Percentiles rank a stretch among this genome's conserved stretches.
phyloP scores from a whole-genome alignment of 2,329 filamentous ascomycete genomes.

The Penicillium sp. region DNA sequence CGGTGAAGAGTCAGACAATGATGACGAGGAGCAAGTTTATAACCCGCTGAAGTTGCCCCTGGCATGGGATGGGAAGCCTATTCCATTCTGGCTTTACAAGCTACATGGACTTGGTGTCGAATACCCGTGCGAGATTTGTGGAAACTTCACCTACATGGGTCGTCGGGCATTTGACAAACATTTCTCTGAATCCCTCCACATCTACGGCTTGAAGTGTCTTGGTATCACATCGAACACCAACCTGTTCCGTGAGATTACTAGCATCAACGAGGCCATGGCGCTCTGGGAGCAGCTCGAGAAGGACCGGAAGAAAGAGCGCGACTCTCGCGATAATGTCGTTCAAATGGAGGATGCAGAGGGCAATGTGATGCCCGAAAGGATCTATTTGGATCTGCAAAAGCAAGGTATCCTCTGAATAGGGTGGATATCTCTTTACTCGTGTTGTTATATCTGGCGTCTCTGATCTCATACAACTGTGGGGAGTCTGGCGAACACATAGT shows the following conservation, averaged over 20 bases:
- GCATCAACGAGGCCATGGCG: conserved; percentile 81
- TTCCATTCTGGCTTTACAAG: conserved; percentile 98
- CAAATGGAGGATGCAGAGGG: conserved; percentile 98
- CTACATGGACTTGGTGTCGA: conserved; percentile 93
- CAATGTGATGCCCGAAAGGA: conserved; percentile 99
- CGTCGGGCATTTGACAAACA: conserved; percentile 96
- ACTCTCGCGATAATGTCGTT: conserved; percentile 78
- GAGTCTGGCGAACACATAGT: conserved; percentile 30
- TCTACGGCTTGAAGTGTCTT: conserved; percentile 89
- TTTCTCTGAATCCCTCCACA: conserved; percentile 90
- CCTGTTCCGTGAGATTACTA: conserved; percentile 89
- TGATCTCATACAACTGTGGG: conserved; percentile 25
- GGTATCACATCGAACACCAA: conserved; percentile 83
- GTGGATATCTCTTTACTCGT: not conserved
- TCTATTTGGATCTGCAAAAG: conserved; percentile 92
- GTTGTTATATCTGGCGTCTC: conserved; percentile 5
- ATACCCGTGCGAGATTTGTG: conserved; percentile 93
- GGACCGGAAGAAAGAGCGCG: conserved; percentile 75
- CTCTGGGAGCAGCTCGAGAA: conserved; percentile 92
- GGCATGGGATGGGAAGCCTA: conserved; percentile 98
- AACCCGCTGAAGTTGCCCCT: conserved; percentile 94
- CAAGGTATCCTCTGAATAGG: conserved; percentile 70
- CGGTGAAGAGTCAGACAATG: conserved; percentile 66
- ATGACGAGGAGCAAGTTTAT: conserved; percentile 86
- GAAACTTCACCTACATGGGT: conserved; percentile 99